Evolutionary conservation across 805 yeast species (phyloP), one percentile per base, ranked within the genome.

Genomic region (Wickerhamomyces bisporus): DNA sequence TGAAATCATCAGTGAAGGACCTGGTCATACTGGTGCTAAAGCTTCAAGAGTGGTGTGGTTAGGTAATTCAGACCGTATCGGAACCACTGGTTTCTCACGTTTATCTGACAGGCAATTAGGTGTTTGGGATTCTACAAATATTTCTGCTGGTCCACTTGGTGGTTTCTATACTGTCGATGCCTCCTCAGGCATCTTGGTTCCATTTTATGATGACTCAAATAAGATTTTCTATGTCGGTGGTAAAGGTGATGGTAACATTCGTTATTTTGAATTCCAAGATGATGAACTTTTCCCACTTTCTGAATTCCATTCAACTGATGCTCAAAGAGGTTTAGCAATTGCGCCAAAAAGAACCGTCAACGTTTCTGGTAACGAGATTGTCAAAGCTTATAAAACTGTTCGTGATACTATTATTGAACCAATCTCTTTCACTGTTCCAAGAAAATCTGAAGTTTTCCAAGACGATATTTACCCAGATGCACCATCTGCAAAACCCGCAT

Each of bases 171-270:
- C 81, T 29, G 73, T 93, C 34, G 98, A 94, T 58, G 76, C 94
- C 18, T 82, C 95, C 5, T 84, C 97, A 3, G 98, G 99, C 52
- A 85, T 93, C 30, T 67, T 89, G 60, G 84, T 93, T 75, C 98
- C 98, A 21, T 76, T 84, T 53, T 93, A 66, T 57, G 99, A 93
- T 58, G 84, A 77, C 20, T 74, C 84, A 26, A 88, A 85, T 32
- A 77, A 80, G 39, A 77, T 89, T 41, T 70, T 93, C 42, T 93
- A 83, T 56, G 67, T 93, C 44, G 98, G 95, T 24, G 99, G 98
- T 50, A 91, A 93, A 62, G 97, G 97, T 61, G 98, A 93, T 61
- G 98, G 98, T 52, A 93, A 91, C 60, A 86, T 93, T 53, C 85
- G 96, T 55, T 91, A 91, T 65, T 93, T 69, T 57, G 98, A 93